A percentile compares a stretch with the other conserved stretches of the same genome.
These are phyloP conservation scores for Penicillium thymicola DNA, from an alignment of 2,329 filamentous ascomycete species.

Conservation along the genomic window DNA sequence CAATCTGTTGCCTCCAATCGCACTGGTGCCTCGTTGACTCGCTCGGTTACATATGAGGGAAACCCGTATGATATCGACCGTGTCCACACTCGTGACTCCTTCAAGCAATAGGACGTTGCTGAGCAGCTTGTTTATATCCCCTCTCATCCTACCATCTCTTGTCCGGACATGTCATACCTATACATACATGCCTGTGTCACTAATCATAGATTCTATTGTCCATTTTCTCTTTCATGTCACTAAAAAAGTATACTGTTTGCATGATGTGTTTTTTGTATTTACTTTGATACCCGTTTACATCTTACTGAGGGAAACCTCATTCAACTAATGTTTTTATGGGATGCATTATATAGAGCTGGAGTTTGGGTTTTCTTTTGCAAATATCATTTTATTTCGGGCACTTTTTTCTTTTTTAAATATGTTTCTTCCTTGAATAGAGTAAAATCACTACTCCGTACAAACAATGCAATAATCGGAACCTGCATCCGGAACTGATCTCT, in stretches of 20 bases:
- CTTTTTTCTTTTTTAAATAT: neutral
- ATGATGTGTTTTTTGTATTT: neutral
- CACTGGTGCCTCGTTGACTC: conserved; percentile 20
- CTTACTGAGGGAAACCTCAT: neutral
- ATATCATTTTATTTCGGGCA: neutral
- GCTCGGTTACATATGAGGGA: conserved; percentile 38
- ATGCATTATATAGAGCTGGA: conserved; percentile 3
- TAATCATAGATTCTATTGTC: conserved; percentile 8
- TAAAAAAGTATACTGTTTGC: neutral
- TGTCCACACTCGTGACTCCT: conserved; percentile 42
- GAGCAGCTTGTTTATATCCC: neutral
- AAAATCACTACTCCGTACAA: neutral
- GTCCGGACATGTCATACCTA: neutral
- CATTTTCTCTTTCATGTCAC: neutral
- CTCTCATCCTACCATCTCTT: neutral
- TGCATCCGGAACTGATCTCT: neutral
- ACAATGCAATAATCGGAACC: neutral
- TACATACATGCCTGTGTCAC: neutral
- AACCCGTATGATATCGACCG: conserved; percentile 46
- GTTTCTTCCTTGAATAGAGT: neutral
- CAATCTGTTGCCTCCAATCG: conserved; percentile 29
- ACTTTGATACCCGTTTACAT: conserved; percentile 8
- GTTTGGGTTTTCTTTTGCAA: neutral
- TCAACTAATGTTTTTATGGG: conserved; percentile 4
- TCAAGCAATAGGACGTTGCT: conserved; percentile 20